Conservation (phyloP, 2,329 filamentous ascomycete genomes). For the Xylariomycetidae sp. region DNA sequence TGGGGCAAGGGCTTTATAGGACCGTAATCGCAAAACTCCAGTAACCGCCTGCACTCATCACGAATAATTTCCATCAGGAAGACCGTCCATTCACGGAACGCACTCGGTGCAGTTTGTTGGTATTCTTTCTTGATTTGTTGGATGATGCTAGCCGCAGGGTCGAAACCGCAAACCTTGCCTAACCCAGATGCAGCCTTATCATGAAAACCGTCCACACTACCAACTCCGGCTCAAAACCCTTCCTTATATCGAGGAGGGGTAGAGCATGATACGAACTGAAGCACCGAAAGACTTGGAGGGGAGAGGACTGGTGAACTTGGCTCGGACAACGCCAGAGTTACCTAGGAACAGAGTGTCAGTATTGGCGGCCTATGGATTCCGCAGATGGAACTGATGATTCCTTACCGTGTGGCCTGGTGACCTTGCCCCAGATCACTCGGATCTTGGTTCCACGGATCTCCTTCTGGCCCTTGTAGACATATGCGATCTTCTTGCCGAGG, state of each 20-base stretch:
- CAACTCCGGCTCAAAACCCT: constrained; percentile 53
- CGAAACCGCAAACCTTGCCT: constrained; percentile 48
- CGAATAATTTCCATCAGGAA: constrained; percentile 2
- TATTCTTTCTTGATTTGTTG: constrained; percentile 32
- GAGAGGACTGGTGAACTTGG: constrained; percentile 94
- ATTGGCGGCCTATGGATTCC: constrained; percentile 2
- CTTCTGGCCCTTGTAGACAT: constrained; percentile 93
- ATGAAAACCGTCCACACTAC: constrained; percentile 57
- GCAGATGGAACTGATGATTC: constrained; percentile 1
- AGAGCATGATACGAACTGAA: constrained; percentile 94
- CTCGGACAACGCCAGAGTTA: constrained; percentile 96
- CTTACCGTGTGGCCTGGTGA: constrained; percentile 89
- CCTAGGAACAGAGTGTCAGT: constrained; percentile 46
- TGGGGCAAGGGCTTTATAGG: too few species aligned
- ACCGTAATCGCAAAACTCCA: too few species aligned
- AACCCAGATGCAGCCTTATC: constrained; percentile 40
- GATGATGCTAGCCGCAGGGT: constrained; percentile 32
- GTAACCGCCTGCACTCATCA: background rate
- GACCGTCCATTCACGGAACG: constrained; percentile 16
- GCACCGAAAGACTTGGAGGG: constrained; percentile 95
- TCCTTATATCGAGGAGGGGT: constrained; percentile 93
- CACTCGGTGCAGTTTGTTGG: constrained; percentile 22
- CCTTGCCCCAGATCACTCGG: constrained; percentile 98
- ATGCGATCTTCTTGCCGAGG: constrained; percentile 97
- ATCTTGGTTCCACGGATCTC: constrained; percentile 98